Evolutionary conservation across 73 alveolate species (phyloP), one percentile per base, ranked within the genome.

Genomic region (Uronychia binucleata): DNA sequence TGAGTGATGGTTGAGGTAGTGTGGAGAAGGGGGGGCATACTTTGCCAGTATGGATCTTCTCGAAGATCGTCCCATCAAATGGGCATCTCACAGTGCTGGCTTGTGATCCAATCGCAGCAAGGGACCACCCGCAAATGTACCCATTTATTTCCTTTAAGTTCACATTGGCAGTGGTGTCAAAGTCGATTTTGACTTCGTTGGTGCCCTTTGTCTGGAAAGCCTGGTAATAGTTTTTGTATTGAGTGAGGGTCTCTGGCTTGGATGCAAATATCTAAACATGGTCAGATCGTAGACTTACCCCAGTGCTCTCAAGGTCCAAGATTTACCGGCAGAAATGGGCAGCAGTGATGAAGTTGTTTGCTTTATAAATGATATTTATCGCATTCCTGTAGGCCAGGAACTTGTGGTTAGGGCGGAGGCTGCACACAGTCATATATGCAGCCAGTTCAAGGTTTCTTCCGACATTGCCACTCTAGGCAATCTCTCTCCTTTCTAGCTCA

Each of bases 301-400:
- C 93, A n/a, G 84, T 88, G 0, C 79, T 46, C 34, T 89, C 95
- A 0, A 89, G 74, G 11, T 89, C 91, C 19, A 89, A 58, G 27
- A 89, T 80, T 33, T 29, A 59, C 57, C 85, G 31, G 28, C 91
- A 86, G 77, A 89, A 89, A 59, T 46, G 81, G 33, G 92, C 95
- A 19, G 95, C 95, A 0, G 90, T 76, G 58, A 89, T 84, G 82
- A 82, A 85, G 82, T 89, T 89, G 88, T 89, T 59, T 14, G 58
- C 57, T 79, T 89, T 89, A 74, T 89, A 89, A 32, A 31, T 59
- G 30, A 29, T 57, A 31, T 77, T 84, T 89, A 89, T 84, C 59
- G 95, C 95, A 84, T 84, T 82, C 33, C 78, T 89, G 59, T 30
- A 59, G 29, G 88, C 91, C 8, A 89, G 82, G 95, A 89, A 89